A percentile compares a stretch with the other conserved stretches of the same genome.
phyloP scores from a whole-genome alignment of 2,329 filamentous ascomycete genomes.

The Colletotrichum sp. region DNA sequence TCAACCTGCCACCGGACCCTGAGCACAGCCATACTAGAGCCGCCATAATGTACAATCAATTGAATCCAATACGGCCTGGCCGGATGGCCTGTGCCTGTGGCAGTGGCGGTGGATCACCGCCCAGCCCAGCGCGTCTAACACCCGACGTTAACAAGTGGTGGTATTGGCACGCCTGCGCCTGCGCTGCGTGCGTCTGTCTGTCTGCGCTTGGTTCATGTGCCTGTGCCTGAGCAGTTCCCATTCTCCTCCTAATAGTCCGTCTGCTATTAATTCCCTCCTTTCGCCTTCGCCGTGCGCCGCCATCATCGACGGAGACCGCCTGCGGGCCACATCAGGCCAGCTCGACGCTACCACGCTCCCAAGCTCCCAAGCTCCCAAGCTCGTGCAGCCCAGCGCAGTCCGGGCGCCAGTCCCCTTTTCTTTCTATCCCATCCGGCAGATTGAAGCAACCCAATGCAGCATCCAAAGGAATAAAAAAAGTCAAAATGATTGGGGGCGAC shows the following conservation, averaged over 20 bases:
- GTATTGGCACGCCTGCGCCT: background rate
- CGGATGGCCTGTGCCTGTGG: constrained; percentile 13
- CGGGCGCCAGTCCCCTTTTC: background rate
- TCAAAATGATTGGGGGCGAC: background rate
- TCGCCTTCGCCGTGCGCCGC: background rate
- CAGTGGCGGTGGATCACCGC: background rate
- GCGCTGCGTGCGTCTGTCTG: background rate
- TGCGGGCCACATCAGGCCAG: constrained; percentile 1
- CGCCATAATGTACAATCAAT: background rate
- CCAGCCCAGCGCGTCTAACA: background rate
- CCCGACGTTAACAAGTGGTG: background rate
- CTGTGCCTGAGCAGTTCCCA: background rate
- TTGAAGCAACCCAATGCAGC: background rate
- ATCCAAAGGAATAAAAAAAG: background rate
- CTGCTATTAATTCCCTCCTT: constrained; percentile 1
- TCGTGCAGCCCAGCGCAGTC: background rate
- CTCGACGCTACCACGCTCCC: background rate
- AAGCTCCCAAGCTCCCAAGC: background rate
- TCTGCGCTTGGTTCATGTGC: background rate
- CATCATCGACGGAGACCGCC: background rate
- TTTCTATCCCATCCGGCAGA: background rate
- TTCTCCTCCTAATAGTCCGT: constrained; percentile 3
- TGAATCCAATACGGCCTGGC: background rate
- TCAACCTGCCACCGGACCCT: constrained; percentile 12
- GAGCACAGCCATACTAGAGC: background rate